Percentiles rank a stretch among this genome's conserved stretches.
phyloP scores from a whole-genome alignment of 1,284 basidiomycete genomes.

The Coniferiporia weirii region DNA sequence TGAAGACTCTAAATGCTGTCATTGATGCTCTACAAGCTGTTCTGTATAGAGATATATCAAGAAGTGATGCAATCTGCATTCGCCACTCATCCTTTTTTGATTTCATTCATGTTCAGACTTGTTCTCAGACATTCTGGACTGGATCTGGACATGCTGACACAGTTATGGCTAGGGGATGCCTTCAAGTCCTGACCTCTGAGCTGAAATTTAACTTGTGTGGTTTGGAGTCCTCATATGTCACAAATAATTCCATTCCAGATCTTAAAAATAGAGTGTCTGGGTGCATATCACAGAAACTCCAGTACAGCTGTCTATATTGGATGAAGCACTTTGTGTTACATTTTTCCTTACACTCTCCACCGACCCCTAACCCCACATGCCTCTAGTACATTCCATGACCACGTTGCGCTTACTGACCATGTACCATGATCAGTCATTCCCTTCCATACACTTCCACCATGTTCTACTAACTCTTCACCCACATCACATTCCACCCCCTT shows the following conservation, averaged over 20 bases:
- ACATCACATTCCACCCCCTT: too few species aligned
- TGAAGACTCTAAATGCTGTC: not conserved
- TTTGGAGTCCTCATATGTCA: slow-evolving; percentile 25
- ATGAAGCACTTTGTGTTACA: too few species aligned
- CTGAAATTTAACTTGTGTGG: slow-evolving; percentile 31
- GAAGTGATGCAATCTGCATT: not conserved
- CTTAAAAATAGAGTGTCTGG: slow-evolving; percentile 17
- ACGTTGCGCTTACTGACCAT: too few species aligned
- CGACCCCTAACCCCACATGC: too few species aligned
- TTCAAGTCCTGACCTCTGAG: slow-evolving; percentile 19
- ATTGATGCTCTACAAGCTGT: not conserved
- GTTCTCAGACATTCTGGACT: not conserved
- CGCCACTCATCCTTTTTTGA: slow-evolving; percentile 6
- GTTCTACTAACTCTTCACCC: too few species aligned
- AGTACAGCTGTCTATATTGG: slow-evolving; percentile 27
- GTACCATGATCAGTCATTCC: too few species aligned
- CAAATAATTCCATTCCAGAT: slow-evolving; percentile 22
- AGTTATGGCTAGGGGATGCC: not conserved
- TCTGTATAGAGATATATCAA: not conserved
- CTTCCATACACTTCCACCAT: too few species aligned
- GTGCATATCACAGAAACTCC: slow-evolving; percentile 21
- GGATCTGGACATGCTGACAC: not conserved
- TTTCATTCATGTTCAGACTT: not conserved
- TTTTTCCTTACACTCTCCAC: too few species aligned
- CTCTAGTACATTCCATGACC: too few species aligned